Base-by-base conservation (phyloP, 805 yeast species). In the Barnettozyma wickerhamii region DNA sequence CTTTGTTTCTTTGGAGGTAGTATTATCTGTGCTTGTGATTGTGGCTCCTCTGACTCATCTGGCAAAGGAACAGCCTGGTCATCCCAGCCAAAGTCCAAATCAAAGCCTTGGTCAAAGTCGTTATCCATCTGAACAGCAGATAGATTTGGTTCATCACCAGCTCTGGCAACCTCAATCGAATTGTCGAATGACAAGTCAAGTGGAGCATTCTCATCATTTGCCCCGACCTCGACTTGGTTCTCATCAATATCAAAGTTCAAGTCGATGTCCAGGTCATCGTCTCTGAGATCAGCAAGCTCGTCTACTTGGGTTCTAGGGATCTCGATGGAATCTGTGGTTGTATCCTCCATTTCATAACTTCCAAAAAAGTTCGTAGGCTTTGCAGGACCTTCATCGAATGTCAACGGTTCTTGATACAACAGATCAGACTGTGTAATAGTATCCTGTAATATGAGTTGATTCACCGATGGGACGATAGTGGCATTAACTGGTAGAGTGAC, bases 341-440 rank as follows among this genome's bases (percentile, higher is more conserved):
- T 32, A 20, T 47, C 47, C 29, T 37, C 49, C 35, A 45, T 48
- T 5, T 30, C 37, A 29, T 19, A 41, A 38, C 45, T 46, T 37
- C 37, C 47, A 40, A 21, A 40, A 19, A 33, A 35, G 23, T 38
- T 45, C 30, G 33, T 54, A 51, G 37, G 51, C 20, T 42, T 50
- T 7, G 35, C 45, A 9, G 47, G 50, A 10, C 46, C 52, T 29
- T 52, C 62, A 38, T 55, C 65, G 34, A 55, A 51, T 13, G 48
- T 52, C 51, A 76, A 61, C 24, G 84, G 84, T 34, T 79, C 85
- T 49, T 79, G 85, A 47, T 74, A 75, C 30, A 85, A 64, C 48
- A 87, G 75, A 54, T 86, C 95, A 29, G 80, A 72, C 44, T 81
- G 86, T 0, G 95, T 83, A 33, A 88, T 81, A 15, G 86, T 84